phyloP scores from a whole-genome alignment of 495 filamentous ascomycete genomes.

The Aspergillus incahuasiensis region DNA sequence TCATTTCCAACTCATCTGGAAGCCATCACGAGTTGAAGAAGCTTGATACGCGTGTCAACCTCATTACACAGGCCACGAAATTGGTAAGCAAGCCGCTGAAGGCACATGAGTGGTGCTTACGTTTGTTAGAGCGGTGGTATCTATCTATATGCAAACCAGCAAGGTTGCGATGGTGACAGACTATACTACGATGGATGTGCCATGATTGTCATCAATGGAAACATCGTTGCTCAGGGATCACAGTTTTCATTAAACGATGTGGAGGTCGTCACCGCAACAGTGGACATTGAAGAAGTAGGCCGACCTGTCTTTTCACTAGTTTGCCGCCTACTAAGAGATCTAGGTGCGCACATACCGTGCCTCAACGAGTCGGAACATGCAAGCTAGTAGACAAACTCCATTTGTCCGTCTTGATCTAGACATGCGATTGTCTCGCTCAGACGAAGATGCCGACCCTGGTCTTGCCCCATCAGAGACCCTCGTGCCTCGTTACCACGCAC shows the following conservation, averaged over 20 bases:
- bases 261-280: slow-evolving; percentile 77
- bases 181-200: slow-evolving; percentile 69
- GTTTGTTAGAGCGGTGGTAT: slow-evolving; percentile 57
- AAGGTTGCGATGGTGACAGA: slow-evolving; percentile 69
- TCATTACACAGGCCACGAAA: slow-evolving; percentile 73
- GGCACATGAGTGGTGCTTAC: slow-evolving; percentile 5
- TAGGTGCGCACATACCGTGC: slow-evolving; percentile 36
- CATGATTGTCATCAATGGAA: slow-evolving; percentile 72
- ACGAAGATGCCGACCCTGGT: slow-evolving; percentile 35
- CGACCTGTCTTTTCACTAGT: slow-evolving; percentile 1
- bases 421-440: slow-evolving; percentile 28
- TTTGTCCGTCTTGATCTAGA: slow-evolving; percentile 36
- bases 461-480: slow-evolving; percentile 40
- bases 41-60: slow-evolving; percentile 63
- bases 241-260: slow-evolving; percentile 78
- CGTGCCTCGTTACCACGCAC: slow-evolving; percentile 50
- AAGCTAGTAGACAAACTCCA: slow-evolving; percentile 34
- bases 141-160: slow-evolving; percentile 71
- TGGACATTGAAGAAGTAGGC: slow-evolving; percentile 75
- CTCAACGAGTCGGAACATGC: slow-evolving; percentile 34
- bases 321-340: neutral
- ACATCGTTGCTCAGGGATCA: slow-evolving; percentile 63
- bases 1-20: slow-evolving; percentile 73
- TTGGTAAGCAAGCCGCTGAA: slow-evolving; percentile 34
- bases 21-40: slow-evolving; percentile 73